A percentile compares a stretch with the other conserved stretches of the same genome.
Evolutionary conservation across 352 stramenopile species (phyloP).

Genomic region (Blastocystis sp.): DNA sequence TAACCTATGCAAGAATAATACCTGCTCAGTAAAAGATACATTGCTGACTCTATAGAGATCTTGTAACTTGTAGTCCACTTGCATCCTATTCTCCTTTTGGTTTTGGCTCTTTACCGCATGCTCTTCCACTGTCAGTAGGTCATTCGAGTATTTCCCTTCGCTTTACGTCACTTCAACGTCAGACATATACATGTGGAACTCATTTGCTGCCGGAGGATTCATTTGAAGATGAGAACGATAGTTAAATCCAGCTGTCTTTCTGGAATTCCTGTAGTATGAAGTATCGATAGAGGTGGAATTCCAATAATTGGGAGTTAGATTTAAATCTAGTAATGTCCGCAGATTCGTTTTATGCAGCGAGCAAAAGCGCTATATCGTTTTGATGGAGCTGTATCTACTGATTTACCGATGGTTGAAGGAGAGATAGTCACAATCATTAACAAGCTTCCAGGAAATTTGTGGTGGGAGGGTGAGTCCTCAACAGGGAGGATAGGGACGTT

Average conservation of each 20-base stretch:
- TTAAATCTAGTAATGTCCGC: background rate
- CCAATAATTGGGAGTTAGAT: background rate
- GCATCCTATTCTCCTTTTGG: background rate
- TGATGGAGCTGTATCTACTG: conserved; percentile 40
- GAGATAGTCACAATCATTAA: conserved; percentile 49
- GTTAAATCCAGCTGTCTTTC: background rate
- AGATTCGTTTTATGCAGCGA: conserved; percentile 14
- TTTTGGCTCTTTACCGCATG: conserved; percentile 34
- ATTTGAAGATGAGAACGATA: background rate
- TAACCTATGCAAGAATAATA: background rate
- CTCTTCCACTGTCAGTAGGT: background rate
- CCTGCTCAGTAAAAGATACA: conserved; percentile 25
- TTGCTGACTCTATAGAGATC: background rate
- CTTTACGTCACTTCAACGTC: background rate
- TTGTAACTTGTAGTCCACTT: background rate
- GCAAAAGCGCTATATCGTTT: conserved; percentile 46
- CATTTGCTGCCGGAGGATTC: background rate
- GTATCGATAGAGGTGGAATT: background rate
- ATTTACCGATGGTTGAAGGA: conserved; percentile 41
- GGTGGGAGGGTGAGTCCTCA: conserved; percentile 42
- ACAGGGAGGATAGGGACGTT: conserved; percentile 18
- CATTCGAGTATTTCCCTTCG: conserved; percentile 14
- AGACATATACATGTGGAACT: background rate
- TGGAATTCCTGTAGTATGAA: background rate
- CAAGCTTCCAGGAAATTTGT: conserved; percentile 33